These are phyloP conservation scores for Penicillium nordicum DNA, from an alignment of 2,329 filamentous ascomycete species.

Conservation along the genomic window DNA sequence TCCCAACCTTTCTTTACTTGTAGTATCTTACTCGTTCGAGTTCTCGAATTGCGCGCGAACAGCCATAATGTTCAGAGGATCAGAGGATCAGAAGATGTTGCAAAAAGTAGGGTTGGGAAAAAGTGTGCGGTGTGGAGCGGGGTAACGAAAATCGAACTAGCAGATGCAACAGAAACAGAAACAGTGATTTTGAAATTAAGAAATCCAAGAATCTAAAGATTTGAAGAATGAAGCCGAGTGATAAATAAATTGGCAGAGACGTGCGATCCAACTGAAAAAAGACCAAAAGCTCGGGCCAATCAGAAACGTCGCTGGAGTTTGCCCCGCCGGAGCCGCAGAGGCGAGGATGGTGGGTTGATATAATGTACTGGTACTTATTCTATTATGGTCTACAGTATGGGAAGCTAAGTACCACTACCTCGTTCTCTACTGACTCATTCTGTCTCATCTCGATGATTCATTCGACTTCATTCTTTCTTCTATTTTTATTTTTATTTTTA, in stretches of 20 bases:
- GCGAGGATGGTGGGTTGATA: conserved; percentile 3
- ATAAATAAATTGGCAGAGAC: conserved; percentile 13
- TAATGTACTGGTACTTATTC: conserved; percentile 6
- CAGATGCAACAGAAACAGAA: background rate
- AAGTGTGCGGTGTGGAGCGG: conserved; percentile 4
- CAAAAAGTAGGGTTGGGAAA: background rate
- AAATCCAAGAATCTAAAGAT: background rate
- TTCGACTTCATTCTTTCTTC: background rate
- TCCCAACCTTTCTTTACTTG: no score
- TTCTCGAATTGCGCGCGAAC: conserved; percentile 51
- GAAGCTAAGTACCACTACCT: conserved; percentile 5
- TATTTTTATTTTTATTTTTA: background rate
- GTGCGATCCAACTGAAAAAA: conserved; percentile 18
- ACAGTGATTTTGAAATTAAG: background rate
- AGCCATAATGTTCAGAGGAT: conserved; percentile 38
- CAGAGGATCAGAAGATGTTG: background rate
- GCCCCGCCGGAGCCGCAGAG: conserved; percentile 18
- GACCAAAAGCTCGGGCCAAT: conserved; percentile 25
- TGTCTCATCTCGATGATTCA: conserved; percentile 21
- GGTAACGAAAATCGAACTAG: conserved; percentile 12
- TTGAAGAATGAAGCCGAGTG: conserved; percentile 3
- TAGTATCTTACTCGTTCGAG: conserved; percentile 45
- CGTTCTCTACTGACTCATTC: conserved; percentile 20
- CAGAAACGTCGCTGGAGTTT: background rate
- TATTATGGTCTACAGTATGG: background rate